A percentile compares a stretch with the other conserved stretches of the same genome.
phyloP scores from a whole-genome alignment of 768 basidiomycete genomes.

The Chalciporus sphaerocephalus region DNA sequence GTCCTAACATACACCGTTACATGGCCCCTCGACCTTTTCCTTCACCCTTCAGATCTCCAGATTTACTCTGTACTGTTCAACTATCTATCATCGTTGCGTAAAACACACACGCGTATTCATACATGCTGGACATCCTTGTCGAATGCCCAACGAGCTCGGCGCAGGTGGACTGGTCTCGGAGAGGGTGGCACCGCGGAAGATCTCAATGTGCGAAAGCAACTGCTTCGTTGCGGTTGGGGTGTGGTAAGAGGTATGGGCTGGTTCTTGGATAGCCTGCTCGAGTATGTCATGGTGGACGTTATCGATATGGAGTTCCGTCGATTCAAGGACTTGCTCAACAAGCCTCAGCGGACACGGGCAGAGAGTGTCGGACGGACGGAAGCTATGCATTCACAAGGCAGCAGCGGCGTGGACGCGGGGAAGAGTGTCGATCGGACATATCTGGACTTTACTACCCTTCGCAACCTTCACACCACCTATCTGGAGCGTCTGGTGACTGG shows the following conservation, averaged over 20 bases:
- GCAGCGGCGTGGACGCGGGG: constrained; percentile 15
- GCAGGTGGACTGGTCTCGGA: constrained; percentile 81
- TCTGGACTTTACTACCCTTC: constrained; percentile 84
- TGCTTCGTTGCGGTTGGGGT: constrained; percentile 82
- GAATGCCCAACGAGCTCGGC: constrained; percentile 76
- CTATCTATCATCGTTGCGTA: constrained; percentile 78
- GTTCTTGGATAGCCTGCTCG: constrained; percentile 81
- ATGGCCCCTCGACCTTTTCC: constrained; percentile 90
- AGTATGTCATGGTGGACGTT: constrained; percentile 88
- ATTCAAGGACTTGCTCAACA: constrained; percentile 56
- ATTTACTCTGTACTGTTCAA: constrained; percentile 76
- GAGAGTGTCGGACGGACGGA: constrained; percentile 16
- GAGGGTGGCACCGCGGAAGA: constrained; percentile 82
- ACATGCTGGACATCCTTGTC: constrained; percentile 83
- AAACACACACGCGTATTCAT: constrained; percentile 76
- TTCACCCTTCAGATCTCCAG: constrained; percentile 68
- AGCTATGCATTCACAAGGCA: constrained; percentile 5
- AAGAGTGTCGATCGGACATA: constrained; percentile 29
- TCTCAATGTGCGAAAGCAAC: constrained; percentile 53
- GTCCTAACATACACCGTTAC: constrained; percentile 64
- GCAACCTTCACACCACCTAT: constrained; percentile 76
- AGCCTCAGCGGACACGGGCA: constrained; percentile 17
- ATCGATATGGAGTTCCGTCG: constrained; percentile 77
- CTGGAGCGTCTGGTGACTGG: constrained; percentile 76
- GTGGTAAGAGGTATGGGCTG: constrained; percentile 85